Percentiles rank a stretch among this genome's conserved stretches.
Evolutionary conservation across 2,329 filamentous ascomycete genomes (phyloP).

Genomic region (Cercospora sojina): DNA sequence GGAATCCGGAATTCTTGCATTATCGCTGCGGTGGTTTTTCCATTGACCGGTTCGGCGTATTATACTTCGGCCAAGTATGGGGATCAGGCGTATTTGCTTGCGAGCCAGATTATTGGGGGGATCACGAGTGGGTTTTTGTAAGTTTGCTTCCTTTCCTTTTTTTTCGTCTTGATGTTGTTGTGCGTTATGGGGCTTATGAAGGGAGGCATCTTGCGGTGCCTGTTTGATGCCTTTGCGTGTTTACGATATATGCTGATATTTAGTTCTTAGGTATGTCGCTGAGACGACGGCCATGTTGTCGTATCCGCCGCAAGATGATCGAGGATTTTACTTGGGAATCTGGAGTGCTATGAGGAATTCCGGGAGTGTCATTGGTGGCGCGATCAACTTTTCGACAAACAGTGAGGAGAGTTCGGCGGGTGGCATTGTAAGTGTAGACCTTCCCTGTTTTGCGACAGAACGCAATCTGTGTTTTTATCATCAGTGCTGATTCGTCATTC

Average conservation of each 20-base stretch:
- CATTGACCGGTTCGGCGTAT: slow-evolving; percentile 39
- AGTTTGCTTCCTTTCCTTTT: neutral
- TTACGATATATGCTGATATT: neutral
- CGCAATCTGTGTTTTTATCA: neutral
- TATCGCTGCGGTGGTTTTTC: slow-evolving; percentile 39
- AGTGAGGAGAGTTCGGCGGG: slow-evolving; percentile 24
- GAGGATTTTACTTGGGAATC: slow-evolving; percentile 33
- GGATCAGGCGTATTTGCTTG: slow-evolving; percentile 37
- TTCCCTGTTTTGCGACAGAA: neutral
- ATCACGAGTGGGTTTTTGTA: slow-evolving; percentile 27
- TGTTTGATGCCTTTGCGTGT: no score
- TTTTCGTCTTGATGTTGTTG: no score
- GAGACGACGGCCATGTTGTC: slow-evolving; percentile 43
- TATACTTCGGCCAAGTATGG: slow-evolving; percentile 38
- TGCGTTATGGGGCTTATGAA: no score
- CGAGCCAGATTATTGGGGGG: slow-evolving; percentile 33
- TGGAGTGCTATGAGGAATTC: slow-evolving; percentile 40
- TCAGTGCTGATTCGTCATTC: neutral
- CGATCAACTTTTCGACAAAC: slow-evolving; percentile 40
- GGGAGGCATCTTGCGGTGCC: no score
- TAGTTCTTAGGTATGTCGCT: slow-evolving; percentile 30
- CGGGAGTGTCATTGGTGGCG: slow-evolving; percentile 39
- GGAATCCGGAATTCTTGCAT: slow-evolving; percentile 43
- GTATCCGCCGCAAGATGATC: slow-evolving; percentile 38
- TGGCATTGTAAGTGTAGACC: slow-evolving; percentile 25